Conservation (phyloP, 495 filamentous ascomycete species). For the Tuber brumale region DNA sequence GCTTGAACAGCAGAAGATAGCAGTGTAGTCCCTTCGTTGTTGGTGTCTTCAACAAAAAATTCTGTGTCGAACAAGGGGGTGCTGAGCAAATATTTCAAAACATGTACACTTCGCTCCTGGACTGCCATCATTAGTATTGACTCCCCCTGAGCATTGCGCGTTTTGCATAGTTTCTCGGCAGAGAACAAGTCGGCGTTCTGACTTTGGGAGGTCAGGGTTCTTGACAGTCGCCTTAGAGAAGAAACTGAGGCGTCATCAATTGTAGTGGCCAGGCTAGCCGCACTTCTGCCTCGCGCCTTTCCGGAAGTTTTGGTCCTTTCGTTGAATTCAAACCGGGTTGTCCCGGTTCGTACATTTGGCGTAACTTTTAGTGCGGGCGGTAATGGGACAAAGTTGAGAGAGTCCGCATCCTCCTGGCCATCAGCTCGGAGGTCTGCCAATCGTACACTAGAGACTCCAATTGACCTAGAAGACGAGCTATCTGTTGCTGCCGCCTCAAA, state of each 20-base stretch:
- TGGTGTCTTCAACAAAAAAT: slow-evolving; percentile 74
- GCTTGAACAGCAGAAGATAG: slow-evolving; percentile 91
- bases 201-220: slow-evolving; percentile 36
- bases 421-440: slow-evolving; percentile 37
- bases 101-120: slow-evolving; percentile 62
- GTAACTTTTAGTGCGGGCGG: slow-evolving; percentile 17
- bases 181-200: slow-evolving; percentile 38
- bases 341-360: slow-evolving; percentile 29
- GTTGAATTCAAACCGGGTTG: slow-evolving; percentile 36
- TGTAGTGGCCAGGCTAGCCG: slow-evolving; percentile 35
- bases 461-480: slow-evolving; percentile 19
- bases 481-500: slow-evolving; percentile 31
- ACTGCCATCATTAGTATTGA: slow-evolving; percentile 96
- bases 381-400: slow-evolving; percentile 24
- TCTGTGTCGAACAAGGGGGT: slow-evolving; percentile 50
- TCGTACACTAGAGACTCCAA: slow-evolving; percentile 35
- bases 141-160: slow-evolving; percentile 52
- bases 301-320: slow-evolving; percentile 22
- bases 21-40: slow-evolving; percentile 81
- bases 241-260: slow-evolving; percentile 29
- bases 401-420: slow-evolving; percentile 32
- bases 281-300: slow-evolving; percentile 29
- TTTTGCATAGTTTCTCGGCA: slow-evolving; percentile 37
- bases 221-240: slow-evolving; percentile 27
- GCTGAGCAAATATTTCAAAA: slow-evolving; percentile 69